Percentiles rank a stretch among this genome's conserved stretches.
Evolutionary conservation across 306 rosid species (phyloP).

Genomic region (Elaeagnus macrophylla): DNA sequence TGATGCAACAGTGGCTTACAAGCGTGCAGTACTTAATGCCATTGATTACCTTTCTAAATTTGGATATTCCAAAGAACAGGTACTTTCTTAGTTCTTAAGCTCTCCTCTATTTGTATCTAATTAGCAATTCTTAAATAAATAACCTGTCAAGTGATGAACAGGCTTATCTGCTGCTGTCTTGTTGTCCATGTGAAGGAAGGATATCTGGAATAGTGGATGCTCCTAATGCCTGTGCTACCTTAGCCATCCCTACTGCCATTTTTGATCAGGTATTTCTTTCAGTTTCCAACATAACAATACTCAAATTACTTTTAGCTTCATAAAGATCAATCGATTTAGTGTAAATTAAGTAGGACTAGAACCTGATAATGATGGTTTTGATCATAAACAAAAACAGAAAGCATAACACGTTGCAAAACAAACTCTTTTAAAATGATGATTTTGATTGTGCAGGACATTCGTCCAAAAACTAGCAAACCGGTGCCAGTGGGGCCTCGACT

Average conservation of each 20-base stretch:
- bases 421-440: neutral
- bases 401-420: neutral
- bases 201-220: slow-evolving; percentile 78
- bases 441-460: slow-evolving; percentile 57
- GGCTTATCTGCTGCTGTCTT: slow-evolving; percentile 64
- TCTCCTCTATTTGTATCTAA: neutral
- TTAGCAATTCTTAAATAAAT: slow-evolving; percentile 1
- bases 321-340: neutral
- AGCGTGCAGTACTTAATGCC: slow-evolving; percentile 68
- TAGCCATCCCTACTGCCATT: slow-evolving; percentile 76
- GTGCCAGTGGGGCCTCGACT: slow-evolving; percentile 59
- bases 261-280: slow-evolving; percentile 54
- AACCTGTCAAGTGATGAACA: slow-evolving; percentile 20
- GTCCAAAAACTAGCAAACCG: slow-evolving; percentile 49
- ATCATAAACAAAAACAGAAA: neutral
- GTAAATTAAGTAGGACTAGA: neutral
- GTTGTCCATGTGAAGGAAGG: slow-evolving; percentile 83
- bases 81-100: slow-evolving; percentile 4
- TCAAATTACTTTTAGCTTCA: neutral
- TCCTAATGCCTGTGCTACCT: slow-evolving; percentile 72
- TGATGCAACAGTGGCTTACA: slow-evolving; percentile 77
- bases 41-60: slow-evolving; percentile 72
- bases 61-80: slow-evolving; percentile 84
- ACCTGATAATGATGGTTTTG: neutral
- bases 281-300: neutral